Base-by-base conservation (phyloP, 768 basidiomycete species). In the Mycena chlorophos region DNA sequence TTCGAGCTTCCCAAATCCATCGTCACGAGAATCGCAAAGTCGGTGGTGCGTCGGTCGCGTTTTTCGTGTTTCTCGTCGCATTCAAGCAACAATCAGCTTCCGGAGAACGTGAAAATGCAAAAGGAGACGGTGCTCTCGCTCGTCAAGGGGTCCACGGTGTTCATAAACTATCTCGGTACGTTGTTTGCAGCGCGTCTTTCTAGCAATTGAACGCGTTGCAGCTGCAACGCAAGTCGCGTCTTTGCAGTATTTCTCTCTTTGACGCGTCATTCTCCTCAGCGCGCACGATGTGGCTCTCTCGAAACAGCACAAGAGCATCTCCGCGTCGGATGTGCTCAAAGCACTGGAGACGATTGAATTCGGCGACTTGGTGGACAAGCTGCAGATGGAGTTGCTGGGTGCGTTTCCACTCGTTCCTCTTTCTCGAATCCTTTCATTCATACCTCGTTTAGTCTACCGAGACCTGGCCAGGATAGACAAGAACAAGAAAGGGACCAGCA, bases 101-200 rank as follows among this genome's bases (percentile, higher is more conserved):
- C 93, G 5, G 87, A 92, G 0, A 87, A 85, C 62, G 81, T 87
- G 13, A 96, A 96, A 66, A 71, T 97, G 53, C 90, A 94, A 64
- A 96, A 94, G 59, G 96, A 98, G 55, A 89, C 91, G 0, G 85
- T 94, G 0, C 69, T 89, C 1, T 91, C 93, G 13, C 77, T 97
- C 10, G 79, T 89, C 14, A 94, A 94, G 67, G 88, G 88, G 27
- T 92, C 94, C 3, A 95, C 95, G 0, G 89, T 98, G 49, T 98
- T 98, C 69, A 94, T 99, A 62, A 95, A 90, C 69, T 96, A 94
- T 64, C 76, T 98, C 6, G 88, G 95, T 89, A 68, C 62, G 86
- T 37, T 52, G 37, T 27, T 39, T 43, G 6, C 37, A n/a, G 23
- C 56, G 60, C 52, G 52, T 49, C 42, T 23, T 17, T 23, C 4